Evolutionary conservation across 768 basidiomycete genomes (phyloP), one percentile per base, ranked within the genome.

Genomic region (Filobasidium floriforme): DNA sequence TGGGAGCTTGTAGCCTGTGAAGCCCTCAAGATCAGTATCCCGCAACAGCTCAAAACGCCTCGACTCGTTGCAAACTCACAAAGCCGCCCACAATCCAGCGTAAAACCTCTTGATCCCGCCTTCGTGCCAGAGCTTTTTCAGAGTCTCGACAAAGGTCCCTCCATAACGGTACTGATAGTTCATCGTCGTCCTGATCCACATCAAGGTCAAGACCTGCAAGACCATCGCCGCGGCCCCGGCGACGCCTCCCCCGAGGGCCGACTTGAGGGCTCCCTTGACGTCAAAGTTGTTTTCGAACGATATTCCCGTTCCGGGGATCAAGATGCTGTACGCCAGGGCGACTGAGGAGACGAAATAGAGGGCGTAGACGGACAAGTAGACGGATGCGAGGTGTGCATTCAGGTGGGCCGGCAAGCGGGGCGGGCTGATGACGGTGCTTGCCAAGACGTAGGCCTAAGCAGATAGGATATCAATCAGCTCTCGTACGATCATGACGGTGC

Each of bases 131-230:
- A 93, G 85, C 2, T 84, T 89, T 59, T 78, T 76, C 65, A 83
- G 84, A 14, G 89, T 87, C 44, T 83, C 79, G 0, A 85, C 85
- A 7, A 86, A 86, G 1, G 85, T 84, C 1, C 87, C 88, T n/a
- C 92, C 92, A 74, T 86, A 92, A 62, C 81, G 70, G 61, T 92
- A 92, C 80, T 92, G 91, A 75, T 89, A 96, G 81, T 97, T 98
- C 94, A 98, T 97, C 63, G 92, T 83, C 1, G 93, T 96, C n/a
- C 91, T 85, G n/a, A 94, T 79, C 6, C 91, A 92, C 92, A 96
- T 96, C 66, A 94, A 83, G 0, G 87, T 85, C 60, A 96, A 77
- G 19, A 98, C 94, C 76, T 97, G 94, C 6, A 97, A 81, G 4
- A 97, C 84, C 94, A 97, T 98, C 0, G 93, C 93, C 84, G 73